Percentiles rank a stretch among this genome's conserved stretches.
These are phyloP conservation scores for Ziziphus jujuba DNA, from an alignment of 306 rosid species.

Conservation along the genomic window DNA sequence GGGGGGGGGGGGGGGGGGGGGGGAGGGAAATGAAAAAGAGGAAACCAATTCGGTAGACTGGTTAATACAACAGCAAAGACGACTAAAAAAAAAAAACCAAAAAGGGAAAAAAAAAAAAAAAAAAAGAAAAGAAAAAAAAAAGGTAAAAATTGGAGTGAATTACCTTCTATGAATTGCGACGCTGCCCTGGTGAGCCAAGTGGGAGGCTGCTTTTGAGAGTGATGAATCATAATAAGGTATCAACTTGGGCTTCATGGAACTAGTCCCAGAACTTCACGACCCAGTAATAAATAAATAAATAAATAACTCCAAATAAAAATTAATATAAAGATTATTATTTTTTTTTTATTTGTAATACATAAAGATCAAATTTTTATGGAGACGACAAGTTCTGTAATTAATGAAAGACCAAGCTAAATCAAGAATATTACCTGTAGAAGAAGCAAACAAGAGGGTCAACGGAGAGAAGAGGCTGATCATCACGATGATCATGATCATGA, in stretches of 20 bases:
- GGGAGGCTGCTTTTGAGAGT: conserved; percentile 51
- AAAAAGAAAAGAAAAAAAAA: background rate
- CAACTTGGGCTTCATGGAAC: conserved; percentile 57
- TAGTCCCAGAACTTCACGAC: conserved; percentile 53
- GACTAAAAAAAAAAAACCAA: too few species aligned
- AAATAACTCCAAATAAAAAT: too few species aligned
- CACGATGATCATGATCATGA: too few species aligned
- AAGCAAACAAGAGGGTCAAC: conserved; percentile 63
- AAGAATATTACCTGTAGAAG: conserved; percentile 50
- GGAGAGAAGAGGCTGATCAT: conserved; percentile 53
- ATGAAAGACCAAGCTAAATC: background rate
- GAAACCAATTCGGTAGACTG: background rate
- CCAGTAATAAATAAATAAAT: too few species aligned
- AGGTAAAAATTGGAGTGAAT: background rate
- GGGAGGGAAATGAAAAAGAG: background rate
- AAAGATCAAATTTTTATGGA: background rate
- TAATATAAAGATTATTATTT: too few species aligned
- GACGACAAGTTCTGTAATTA: background rate
- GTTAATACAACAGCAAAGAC: too few species aligned
- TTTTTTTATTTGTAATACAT: too few species aligned
- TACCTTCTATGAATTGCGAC: conserved; percentile 49
- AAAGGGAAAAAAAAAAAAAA: background rate
- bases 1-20: too few species aligned
- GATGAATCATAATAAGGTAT: conserved; percentile 65
- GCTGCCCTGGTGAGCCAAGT: conserved; percentile 46